Conservation (phyloP, 2,329 filamentous ascomycete species). For the Alternaria brassicae region DNA sequence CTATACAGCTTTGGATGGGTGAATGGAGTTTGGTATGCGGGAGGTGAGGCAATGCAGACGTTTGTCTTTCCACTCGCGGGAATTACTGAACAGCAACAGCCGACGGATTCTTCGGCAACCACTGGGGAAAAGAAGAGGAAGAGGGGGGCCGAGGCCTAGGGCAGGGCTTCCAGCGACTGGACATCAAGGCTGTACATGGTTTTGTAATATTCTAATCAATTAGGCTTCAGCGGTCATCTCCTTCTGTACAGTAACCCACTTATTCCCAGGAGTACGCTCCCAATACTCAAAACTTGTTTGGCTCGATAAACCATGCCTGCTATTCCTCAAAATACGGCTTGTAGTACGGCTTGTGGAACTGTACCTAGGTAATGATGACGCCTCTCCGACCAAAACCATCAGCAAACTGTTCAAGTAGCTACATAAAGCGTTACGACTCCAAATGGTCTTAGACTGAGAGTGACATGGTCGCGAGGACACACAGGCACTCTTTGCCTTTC, state of each 20-base stretch:
- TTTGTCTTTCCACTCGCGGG: slow-evolving; percentile 14
- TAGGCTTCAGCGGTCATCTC: background rate
- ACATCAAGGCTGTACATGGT: background rate
- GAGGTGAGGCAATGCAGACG: slow-evolving; percentile 8
- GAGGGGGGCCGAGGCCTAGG: background rate
- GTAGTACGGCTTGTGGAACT: no score
- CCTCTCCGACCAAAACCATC: no score
- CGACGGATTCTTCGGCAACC: background rate
- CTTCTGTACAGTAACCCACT: background rate
- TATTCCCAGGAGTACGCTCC: no score
- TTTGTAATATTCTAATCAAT: background rate
- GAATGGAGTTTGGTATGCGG: slow-evolving; percentile 23
- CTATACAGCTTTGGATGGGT: slow-evolving; percentile 22
- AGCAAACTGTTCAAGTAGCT: no score
- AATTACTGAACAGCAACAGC: background rate
- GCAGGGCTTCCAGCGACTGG: background rate
- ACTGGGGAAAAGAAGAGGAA: background rate
- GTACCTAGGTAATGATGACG: no score
- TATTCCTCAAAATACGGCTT: no score
- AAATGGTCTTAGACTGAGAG: no score
- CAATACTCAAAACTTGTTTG: no score
- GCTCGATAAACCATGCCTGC: no score
- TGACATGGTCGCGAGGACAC: no score
- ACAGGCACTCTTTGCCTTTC: no score
- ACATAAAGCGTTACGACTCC: no score